Conservation (phyloP, 495 filamentous ascomycete genomes). For the Neurospora africana region DNA sequence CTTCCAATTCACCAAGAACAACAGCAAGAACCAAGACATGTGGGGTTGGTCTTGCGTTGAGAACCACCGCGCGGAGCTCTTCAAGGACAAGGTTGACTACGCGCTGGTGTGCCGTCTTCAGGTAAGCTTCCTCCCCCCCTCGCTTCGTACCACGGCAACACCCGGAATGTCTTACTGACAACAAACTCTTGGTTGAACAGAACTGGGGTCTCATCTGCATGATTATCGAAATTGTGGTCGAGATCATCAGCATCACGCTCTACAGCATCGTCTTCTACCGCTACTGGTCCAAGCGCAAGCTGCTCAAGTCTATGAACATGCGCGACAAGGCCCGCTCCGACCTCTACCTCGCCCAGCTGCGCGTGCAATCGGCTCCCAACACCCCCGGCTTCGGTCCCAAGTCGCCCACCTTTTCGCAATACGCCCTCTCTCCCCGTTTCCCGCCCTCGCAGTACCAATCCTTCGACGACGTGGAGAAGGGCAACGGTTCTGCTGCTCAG, state of each 20-base stretch:
- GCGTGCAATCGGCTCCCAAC: constrained; percentile 85
- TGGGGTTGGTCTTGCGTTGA: constrained; percentile 96
- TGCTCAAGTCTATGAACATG: constrained; percentile 91
- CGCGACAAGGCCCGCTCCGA: constrained; percentile 90
- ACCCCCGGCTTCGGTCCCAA: constrained; percentile 75
- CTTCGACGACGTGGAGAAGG: constrained; percentile 38
- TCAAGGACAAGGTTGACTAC: constrained; percentile 71
- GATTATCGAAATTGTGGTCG: constrained; percentile 92
- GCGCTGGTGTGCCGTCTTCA: constrained; percentile 89
- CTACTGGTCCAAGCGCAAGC: constrained; percentile 86
- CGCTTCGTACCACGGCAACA: neutral
- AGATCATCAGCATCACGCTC: constrained; percentile 80
- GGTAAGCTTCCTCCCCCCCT: constrained; percentile 38
- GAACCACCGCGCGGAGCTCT: constrained; percentile 67
- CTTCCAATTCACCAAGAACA: constrained; percentile 63
- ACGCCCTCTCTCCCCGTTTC: constrained; percentile 45
- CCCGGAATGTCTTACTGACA: constrained; percentile 12
- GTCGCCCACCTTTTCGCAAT: constrained; percentile 43
- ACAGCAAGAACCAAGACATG: constrained; percentile 68
- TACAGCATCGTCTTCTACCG: constrained; percentile 95
- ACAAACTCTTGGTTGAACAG: constrained; percentile 27
- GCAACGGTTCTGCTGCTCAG: constrained; percentile 1
- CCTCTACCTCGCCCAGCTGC: constrained; percentile 90
- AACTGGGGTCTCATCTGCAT: constrained; percentile 94
- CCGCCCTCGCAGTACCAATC: constrained; percentile 38